Evolutionary conservation across 257 asterid species (phyloP).

Genomic region (Forsythia viridissima): DNA sequence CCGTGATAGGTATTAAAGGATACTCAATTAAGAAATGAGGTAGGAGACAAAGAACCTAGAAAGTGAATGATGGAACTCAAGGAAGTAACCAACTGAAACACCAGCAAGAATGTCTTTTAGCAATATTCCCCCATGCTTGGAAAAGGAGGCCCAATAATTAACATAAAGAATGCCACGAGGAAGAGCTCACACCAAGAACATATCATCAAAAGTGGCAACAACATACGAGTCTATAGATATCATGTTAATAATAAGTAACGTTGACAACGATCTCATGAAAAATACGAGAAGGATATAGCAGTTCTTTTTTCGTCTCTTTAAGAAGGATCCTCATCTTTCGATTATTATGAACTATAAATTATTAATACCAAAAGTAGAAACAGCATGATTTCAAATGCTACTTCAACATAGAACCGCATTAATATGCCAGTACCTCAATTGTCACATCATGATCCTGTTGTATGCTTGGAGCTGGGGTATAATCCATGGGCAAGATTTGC

Average conservation of each 20-base stretch:
- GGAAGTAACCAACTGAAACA: background rate
- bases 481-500: slow-evolving; percentile 61
- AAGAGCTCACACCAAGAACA: background rate
- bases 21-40: background rate
- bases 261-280: background rate
- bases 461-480: slow-evolving; percentile 59
- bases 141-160: background rate
- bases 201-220: background rate
- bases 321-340: background rate
- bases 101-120: background rate
- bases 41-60: background rate
- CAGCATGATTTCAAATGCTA: background rate
- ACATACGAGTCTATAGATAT: background rate
- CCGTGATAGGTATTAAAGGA: background rate
- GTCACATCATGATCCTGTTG: slow-evolving; percentile 67
- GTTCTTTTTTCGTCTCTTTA: background rate
- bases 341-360: background rate
- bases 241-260: background rate
- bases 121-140: background rate
- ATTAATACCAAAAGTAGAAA: background rate
- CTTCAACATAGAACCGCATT: background rate
- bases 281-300: background rate
- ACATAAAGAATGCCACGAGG: no score
- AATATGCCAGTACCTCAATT: slow-evolving; percentile 51
- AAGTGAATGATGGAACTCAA: background rate